Percentiles rank a stretch among this genome's conserved stretches.
phyloP scores from a whole-genome alignment of 352 stramenopile genomes.

The Phytophthora hybrid region DNA sequence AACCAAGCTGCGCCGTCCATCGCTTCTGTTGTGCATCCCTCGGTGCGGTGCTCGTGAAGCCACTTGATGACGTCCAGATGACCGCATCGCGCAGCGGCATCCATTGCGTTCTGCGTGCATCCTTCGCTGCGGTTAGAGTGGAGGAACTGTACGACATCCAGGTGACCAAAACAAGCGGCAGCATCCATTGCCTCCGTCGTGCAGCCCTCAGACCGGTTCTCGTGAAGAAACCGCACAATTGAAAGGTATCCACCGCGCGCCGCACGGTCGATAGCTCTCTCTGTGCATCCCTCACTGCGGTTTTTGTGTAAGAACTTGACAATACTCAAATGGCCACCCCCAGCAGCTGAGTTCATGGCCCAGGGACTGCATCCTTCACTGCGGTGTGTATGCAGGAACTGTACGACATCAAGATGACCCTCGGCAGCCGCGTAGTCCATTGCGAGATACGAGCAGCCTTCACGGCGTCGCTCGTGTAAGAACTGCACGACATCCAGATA shows the following conservation, averaged over 20 bases:
- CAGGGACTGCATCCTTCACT: slow-evolving; percentile 34
- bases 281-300: slow-evolving; percentile 37
- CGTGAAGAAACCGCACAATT: slow-evolving; percentile 32
- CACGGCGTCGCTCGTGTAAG: slow-evolving; percentile 35
- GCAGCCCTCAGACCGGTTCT: slow-evolving; percentile 25
- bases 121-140: slow-evolving; percentile 38
- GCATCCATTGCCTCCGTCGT: slow-evolving; percentile 43
- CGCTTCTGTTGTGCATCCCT: slow-evolving; percentile 46
- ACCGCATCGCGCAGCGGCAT: slow-evolving; percentile 39
- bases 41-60: slow-evolving; percentile 24
- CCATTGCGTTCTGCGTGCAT: slow-evolving; percentile 38
- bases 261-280: slow-evolving; percentile 40
- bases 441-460: slow-evolving; percentile 40
- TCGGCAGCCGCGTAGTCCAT: slow-evolving; percentile 39
- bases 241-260: slow-evolving; percentile 25
- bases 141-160: slow-evolving; percentile 44
- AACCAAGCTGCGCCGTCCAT: slow-evolving; percentile 50
- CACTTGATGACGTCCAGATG: slow-evolving; percentile 42
- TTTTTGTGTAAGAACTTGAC: slow-evolving; percentile 44
- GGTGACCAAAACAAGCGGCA: slow-evolving; percentile 35
- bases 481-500: slow-evolving; percentile 43
- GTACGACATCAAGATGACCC: slow-evolving; percentile 37
- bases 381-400: slow-evolving; percentile 35
- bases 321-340: slow-evolving; percentile 40
- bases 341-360: slow-evolving; percentile 45